A percentile compares a stretch with the other conserved stretches of the same genome.
These are phyloP conservation scores for Lasiosphaeriaceae sp. DNA, from an alignment of 495 filamentous ascomycete genomes.

Conservation along the genomic window DNA sequence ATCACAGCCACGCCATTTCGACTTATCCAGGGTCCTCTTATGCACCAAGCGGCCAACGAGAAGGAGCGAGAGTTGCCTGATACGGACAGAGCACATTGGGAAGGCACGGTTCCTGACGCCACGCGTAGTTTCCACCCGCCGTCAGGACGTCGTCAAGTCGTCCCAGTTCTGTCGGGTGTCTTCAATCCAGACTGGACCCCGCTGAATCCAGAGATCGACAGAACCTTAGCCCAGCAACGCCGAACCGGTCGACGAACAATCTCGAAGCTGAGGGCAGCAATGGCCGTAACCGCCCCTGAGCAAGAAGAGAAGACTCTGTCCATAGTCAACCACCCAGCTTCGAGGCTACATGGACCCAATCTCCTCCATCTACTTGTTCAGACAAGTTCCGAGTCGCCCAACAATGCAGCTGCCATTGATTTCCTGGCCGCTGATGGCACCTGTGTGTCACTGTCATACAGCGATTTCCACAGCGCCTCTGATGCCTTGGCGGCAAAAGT, in stretches of 20 bases:
- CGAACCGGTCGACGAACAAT: no score
- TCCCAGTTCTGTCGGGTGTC: no score
- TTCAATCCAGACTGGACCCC: no score
- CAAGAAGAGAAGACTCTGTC: slow-evolving; percentile 39
- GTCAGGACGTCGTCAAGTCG: no score
- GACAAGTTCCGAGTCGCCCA: neutral
- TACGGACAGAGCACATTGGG: no score
- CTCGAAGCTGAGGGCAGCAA: no score
- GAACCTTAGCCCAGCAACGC: no score
- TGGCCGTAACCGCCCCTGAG: neutral
- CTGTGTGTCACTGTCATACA: slow-evolving; percentile 50
- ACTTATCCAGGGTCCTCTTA: neutral
- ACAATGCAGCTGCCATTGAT: slow-evolving; percentile 43
- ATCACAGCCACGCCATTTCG: slow-evolving; percentile 17
- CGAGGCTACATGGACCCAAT: slow-evolving; percentile 50
- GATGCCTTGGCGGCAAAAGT: slow-evolving; percentile 51
- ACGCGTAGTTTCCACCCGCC: no score
- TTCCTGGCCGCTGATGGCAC: slow-evolving; percentile 48
- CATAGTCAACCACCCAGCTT: slow-evolving; percentile 56
- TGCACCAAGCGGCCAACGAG: neutral
- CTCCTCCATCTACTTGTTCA: slow-evolving; percentile 61
- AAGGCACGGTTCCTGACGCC: no score
- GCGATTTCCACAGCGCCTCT: slow-evolving; percentile 53
- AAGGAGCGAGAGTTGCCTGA: neutral
- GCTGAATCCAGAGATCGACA: no score